A percentile compares a stretch with the other conserved stretches of the same genome.
Evolutionary conservation across 495 filamentous ascomycete genomes (phyloP).

Genomic region (Daldinia decipiens): DNA sequence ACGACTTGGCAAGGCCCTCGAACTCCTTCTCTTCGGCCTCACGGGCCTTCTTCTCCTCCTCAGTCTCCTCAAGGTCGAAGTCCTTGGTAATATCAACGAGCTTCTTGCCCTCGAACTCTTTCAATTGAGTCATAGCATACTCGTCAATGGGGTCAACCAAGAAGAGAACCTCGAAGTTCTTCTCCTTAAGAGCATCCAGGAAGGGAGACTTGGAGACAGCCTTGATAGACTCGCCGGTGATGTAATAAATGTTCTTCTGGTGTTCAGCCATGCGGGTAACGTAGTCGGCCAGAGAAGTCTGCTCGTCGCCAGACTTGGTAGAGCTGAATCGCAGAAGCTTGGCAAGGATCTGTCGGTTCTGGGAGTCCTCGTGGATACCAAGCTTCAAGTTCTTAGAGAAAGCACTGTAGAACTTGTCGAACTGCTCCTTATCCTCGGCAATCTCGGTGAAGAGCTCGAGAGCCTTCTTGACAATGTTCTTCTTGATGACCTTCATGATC

Average conservation of each 20-base stretch:
- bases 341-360: conserved; percentile 92
- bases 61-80: conserved; percentile 99
- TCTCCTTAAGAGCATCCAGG: conserved; percentile 98
- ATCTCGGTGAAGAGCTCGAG: conserved; percentile 99
- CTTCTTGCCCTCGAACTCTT: conserved; percentile 99
- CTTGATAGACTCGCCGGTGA: conserved; percentile 99
- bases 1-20: conserved; percentile 89
- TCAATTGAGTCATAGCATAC: conserved; percentile 99
- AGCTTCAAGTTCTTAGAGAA: conserved; percentile 99
- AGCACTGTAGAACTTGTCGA: conserved; percentile 99
- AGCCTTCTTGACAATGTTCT: conserved; percentile 99
- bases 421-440: conserved; percentile 98
- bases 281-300: conserved; percentile 94
- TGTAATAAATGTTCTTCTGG: conserved; percentile 99
- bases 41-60: conserved; percentile 97
- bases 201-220: conserved; percentile 97
- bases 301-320: conserved; percentile 97
- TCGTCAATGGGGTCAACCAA: conserved; percentile 99
- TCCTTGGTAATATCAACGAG: conserved; percentile 99
- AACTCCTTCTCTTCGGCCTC: conserved; percentile 98
- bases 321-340: conserved; percentile 99
- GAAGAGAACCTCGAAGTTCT: conserved; percentile 99
- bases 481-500: conserved; percentile 99
- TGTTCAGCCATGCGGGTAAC: conserved; percentile 98
- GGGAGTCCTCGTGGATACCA: conserved; percentile 98